Evolutionary conservation across 352 stramenopile genomes (phyloP).

Genomic region (Pythium pyrilobum): DNA sequence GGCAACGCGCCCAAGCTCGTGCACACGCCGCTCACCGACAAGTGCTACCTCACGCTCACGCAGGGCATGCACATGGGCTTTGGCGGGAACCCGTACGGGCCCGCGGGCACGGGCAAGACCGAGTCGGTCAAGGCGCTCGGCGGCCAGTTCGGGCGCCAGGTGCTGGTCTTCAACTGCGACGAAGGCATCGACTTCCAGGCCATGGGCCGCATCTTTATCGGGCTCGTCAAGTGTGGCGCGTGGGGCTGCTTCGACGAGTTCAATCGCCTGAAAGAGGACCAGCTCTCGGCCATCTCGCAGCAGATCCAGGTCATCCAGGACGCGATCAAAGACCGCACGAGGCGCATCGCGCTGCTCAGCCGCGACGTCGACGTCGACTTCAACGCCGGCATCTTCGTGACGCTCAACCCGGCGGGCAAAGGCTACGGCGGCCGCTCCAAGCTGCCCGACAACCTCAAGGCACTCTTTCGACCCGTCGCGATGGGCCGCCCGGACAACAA

Average conservation of each 20-base stretch:
- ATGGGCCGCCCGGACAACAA: constrained; percentile 87
- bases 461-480: constrained; percentile 82
- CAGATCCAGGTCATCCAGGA: constrained; percentile 90
- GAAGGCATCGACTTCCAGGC: constrained; percentile 87
- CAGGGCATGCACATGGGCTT: constrained; percentile 84
- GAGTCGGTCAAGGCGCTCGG: constrained; percentile 90
- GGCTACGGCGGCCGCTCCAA: constrained; percentile 87
- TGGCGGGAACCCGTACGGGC: constrained; percentile 86
- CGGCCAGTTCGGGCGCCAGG: constrained; percentile 71
- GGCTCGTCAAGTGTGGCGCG: constrained; percentile 84
- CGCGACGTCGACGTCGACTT: constrained; percentile 71
- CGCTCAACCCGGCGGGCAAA: constrained; percentile 87
- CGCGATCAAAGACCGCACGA: constrained; percentile 69
- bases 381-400: constrained; percentile 91
- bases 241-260: constrained; percentile 94
- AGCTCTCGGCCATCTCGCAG: constrained; percentile 85
- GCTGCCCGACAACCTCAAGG: constrained; percentile 90
- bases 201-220: constrained; percentile 90
- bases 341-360: constrained; percentile 59
- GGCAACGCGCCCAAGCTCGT: constrained; percentile 86
- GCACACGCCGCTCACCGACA: constrained; percentile 87
- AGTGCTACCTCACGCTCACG: constrained; percentile 88
- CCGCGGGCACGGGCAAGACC: constrained; percentile 90
- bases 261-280: constrained; percentile 88
- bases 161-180: constrained; percentile 87